Conservation (phyloP, 768 basidiomycete species). For the Vararia minispora region DNA sequence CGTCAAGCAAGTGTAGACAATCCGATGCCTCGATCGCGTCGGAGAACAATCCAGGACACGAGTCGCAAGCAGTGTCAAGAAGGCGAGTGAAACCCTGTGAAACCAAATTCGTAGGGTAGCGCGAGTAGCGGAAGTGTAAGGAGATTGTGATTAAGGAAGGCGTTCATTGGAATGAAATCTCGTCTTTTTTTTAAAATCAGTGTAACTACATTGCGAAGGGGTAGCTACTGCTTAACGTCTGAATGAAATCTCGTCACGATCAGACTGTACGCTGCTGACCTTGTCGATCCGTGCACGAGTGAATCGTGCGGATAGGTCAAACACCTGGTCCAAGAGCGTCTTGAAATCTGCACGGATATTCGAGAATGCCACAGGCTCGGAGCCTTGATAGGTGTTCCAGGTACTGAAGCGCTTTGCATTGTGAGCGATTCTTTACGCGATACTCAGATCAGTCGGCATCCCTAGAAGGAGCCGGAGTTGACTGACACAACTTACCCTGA, state of each 20-base stretch:
- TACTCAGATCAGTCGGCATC: too few relatives aligned
- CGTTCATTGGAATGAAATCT: too few relatives aligned
- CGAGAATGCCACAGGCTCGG: constrained; percentile 35
- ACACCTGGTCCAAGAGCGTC: constrained; percentile 27
- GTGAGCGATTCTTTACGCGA: constrained; percentile 43
- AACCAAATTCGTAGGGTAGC: too few relatives aligned
- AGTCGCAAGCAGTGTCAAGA: constrained; percentile 20
- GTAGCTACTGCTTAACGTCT: too few relatives aligned
- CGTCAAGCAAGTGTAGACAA: constrained; percentile 22
- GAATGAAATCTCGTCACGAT: too few relatives aligned
- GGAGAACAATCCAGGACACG: constrained; percentile 31
- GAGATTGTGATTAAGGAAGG: constrained; percentile 18
- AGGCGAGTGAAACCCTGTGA: too few relatives aligned
- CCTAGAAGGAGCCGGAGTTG: too few relatives aligned
- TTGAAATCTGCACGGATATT: constrained; percentile 32
- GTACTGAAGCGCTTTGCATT: constrained; percentile 38
- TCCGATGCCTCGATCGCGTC: constrained; percentile 13
- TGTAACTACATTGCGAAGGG: too few relatives aligned
- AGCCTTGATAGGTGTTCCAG: constrained; percentile 37
- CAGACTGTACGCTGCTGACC: constrained; percentile 17
- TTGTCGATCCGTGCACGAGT: constrained; percentile 32
- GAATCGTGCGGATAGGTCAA: constrained; percentile 25
- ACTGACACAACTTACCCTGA: too few relatives aligned
- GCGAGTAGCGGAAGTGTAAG: constrained; percentile 25
- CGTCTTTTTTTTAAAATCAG: too few relatives aligned